Evolutionary conservation across 257 asterid genomes (phyloP), one percentile per base, ranked within the genome.

Genomic region (Rubia yunnanensis): DNA sequence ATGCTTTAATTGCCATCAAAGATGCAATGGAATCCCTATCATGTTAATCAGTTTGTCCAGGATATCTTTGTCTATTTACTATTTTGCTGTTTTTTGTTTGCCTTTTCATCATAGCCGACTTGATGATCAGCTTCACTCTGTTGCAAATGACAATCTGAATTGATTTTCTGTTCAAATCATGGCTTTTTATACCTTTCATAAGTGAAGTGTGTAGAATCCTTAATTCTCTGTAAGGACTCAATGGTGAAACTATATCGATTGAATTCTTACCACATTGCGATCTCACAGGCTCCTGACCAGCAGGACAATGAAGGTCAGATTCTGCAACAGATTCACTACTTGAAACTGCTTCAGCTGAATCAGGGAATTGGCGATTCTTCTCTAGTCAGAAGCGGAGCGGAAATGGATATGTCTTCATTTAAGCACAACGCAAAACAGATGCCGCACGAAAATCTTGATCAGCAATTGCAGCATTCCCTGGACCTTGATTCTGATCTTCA

Each of bases 271-370:
- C 26, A 31, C 7, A 38, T 38, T 49, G 10, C 7, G 28, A 34
- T 28, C 38, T 59, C 26, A 48, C 66, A 68, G 80, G 57, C 34
- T 38, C 64, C 35, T 11, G 68, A 20, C 66, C 27, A 49, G 73
- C 72, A 70, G 66, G 71, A 67, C 67, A 74, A 71, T 13, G 73
- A 72, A 50, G 58, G 61, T 65, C 55, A 67, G 41, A 80, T 88
- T 73, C 72, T 78, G 81, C 87, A 86, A 59, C 96, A 91, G 77
- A 86, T 88, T 70, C 68, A 66, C 39, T 87, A 85, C 71, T 69
- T 91, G 70, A 83, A 81, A 73, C 79, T 60, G 79, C 82, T 84
- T 41, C 94, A 91, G 76, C 76, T 75, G 36, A 69, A 76, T 18
- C 81, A 70, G 72, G 81, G 80, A 53, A 58, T 68, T 1, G 70